Conservation (phyloP, 73 alveolate species). For the Urostyla sp. region DNA sequence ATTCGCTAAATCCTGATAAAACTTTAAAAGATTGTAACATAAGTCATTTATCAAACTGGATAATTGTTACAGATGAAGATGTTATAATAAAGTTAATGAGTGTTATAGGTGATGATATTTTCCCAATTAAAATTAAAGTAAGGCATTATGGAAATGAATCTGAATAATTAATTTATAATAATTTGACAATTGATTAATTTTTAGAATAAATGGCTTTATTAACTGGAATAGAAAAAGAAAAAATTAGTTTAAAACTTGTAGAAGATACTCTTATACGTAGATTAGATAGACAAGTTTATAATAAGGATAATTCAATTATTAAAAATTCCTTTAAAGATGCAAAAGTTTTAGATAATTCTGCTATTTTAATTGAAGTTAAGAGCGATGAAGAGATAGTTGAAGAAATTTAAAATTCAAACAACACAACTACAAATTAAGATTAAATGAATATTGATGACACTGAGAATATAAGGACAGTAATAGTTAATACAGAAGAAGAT, state of each 20-base stretch:
- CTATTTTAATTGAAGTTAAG: slow-evolving; percentile 49
- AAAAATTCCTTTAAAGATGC: slow-evolving; percentile 22
- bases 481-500: slow-evolving; percentile 39
- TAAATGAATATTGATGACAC: slow-evolving; percentile 29
- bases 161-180: neutral
- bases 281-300: slow-evolving; percentile 15
- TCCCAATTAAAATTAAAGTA: slow-evolving; percentile 22
- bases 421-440: neutral
- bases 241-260: slow-evolving; percentile 5
- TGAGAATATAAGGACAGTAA: slow-evolving; percentile 26
- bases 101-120: slow-evolving; percentile 10
- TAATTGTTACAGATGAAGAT: slow-evolving; percentile 10
- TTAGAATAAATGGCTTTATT: neutral
- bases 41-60: slow-evolving; percentile 41
- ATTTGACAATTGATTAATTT: neutral
- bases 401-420: neutral
- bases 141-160: slow-evolving; percentile 49
- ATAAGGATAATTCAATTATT: slow-evolving; percentile 23
- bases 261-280: slow-evolving; percentile 46
- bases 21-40: neutral
- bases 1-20: neutral
- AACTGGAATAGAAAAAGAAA: slow-evolving; percentile 5
- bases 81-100: neutral
- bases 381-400: slow-evolving; percentile 32
- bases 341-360: slow-evolving; percentile 14